Base-by-base conservation (phyloP, 805 yeast species). In the Schizosaccharomyces pombe region DNA sequence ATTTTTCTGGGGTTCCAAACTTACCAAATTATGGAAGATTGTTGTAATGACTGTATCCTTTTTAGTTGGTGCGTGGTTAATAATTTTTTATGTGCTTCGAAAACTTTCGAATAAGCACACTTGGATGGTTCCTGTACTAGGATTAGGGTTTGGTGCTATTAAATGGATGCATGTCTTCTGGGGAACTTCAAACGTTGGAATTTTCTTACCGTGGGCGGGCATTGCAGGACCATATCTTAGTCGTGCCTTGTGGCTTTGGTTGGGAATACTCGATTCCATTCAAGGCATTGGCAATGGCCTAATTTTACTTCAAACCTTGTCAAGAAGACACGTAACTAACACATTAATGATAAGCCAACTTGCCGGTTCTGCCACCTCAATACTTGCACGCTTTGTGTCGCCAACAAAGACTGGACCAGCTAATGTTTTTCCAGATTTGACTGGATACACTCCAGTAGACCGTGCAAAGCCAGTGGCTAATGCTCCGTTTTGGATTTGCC, bases 121-220 rank as follows among this genome's bases (percentile, higher is more conserved):
- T 22, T 29, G 54, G 47, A 12, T 30, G 9, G 14, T 52, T 22
- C 54, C 54, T n/a, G 47, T 52, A 6, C n/a, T 52, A 16, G 54
- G 47, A 6, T 8, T 52, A 8, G 54, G 54, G 9, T 33, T 52
- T 19, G 54, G 54, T n/a, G 47, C 24, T 11, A 31, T 34, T 8
- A 31, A 33, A 32, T 52, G 54, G 54, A 6, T 31, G 28, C 54
- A 52, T 22, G 24, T 33, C 14, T 33, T 52, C 22, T 52, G 54
- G 54, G 47, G 47, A 29, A 34, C 47, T 4, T 52, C 54, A 9
- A 52, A 52, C 22, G 24, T 52, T 19, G 54, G 54, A 16, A n/a
- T 32, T 19, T 52, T 30, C 43, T 22, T 52, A 16, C 47, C 54
- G 4, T 52, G 54, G 54, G 54, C 54, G 16, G 54, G 54, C 16